These are phyloP conservation scores for Lipomyces anomalus DNA, from an alignment of 805 yeast genomes.

Conservation along the genomic window DNA sequence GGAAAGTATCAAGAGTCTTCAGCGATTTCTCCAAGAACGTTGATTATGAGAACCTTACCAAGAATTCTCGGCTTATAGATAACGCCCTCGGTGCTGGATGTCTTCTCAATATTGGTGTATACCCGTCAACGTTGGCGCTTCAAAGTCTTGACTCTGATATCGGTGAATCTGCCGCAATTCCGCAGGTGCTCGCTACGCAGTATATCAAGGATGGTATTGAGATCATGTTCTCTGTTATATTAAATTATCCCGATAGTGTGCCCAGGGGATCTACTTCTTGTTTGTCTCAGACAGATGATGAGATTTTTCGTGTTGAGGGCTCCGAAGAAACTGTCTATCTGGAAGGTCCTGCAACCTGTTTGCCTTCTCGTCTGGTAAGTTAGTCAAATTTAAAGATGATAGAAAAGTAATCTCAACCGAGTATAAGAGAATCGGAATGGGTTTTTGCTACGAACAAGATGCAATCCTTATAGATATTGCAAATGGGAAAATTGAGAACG, in stretches of 20 bases:
- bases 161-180: slow-evolving; percentile 39
- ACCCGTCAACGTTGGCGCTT: slow-evolving; percentile 41
- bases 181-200: slow-evolving; percentile 50
- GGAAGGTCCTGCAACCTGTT: too few relatives aligned
- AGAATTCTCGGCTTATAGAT: slow-evolving; percentile 42
- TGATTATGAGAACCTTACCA: slow-evolving; percentile 13
- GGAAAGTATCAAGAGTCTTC: slow-evolving; percentile 42
- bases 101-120: slow-evolving; percentile 50
- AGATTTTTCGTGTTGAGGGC: too few relatives aligned
- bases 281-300: neutral
- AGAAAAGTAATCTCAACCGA: too few relatives aligned
- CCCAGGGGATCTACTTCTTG: neutral
- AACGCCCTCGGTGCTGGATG: slow-evolving; percentile 52
- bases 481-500: slow-evolving; percentile 37
- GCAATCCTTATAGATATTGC: slow-evolving; percentile 43
- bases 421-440: slow-evolving; percentile 30
- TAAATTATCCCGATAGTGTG: neutral
- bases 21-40: slow-evolving; percentile 21
- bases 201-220: slow-evolving; percentile 47
- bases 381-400: too few relatives aligned
- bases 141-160: slow-evolving; percentile 34
- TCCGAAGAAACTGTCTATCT: too few relatives aligned
- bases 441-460: slow-evolving; percentile 52
- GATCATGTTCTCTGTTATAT: neutral
- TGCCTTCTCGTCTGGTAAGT: too few relatives aligned